A percentile compares a stretch with the other conserved stretches of the same genome.
These are phyloP conservation scores for Penicillium paradoxum DNA, from an alignment of 495 filamentous ascomycete species.

Conservation along the genomic window DNA sequence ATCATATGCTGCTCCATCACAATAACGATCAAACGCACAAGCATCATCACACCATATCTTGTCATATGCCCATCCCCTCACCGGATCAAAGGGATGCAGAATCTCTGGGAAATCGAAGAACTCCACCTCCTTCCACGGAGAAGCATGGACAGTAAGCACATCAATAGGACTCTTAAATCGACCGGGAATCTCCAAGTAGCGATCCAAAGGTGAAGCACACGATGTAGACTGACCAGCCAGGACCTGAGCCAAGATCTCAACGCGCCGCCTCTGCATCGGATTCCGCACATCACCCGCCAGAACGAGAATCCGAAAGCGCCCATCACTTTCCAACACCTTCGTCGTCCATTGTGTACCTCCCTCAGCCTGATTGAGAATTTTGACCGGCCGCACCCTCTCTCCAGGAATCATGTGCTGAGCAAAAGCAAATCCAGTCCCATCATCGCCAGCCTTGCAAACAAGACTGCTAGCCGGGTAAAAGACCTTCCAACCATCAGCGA, in stretches of 20 bases:
- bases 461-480: constrained; percentile 32
- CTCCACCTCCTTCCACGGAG: constrained; percentile 44
- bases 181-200: constrained; percentile 34
- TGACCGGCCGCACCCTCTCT: constrained; percentile 47
- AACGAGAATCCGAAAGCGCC: constrained; percentile 56
- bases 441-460: constrained; percentile 19
- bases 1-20: constrained; percentile 54
- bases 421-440: constrained; percentile 11
- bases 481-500: constrained; percentile 35
- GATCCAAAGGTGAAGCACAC: constrained; percentile 17
- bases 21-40: constrained; percentile 52
- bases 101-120: constrained; percentile 55
- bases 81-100: constrained; percentile 48
- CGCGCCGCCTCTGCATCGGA: constrained; percentile 34
- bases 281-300: constrained; percentile 55
- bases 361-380: constrained; percentile 52
- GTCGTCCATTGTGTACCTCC: constrained; percentile 48
- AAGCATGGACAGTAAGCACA: constrained; percentile 54
- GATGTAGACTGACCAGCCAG: constrained; percentile 25
- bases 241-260: constrained; percentile 40
- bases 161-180: constrained; percentile 45
- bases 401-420: constrained; percentile 41
- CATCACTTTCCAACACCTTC: constrained; percentile 42
- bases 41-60: constrained; percentile 62
- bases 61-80: constrained; percentile 55